Percentiles rank a stretch among this genome's conserved stretches.
These are phyloP conservation scores for Globisporangium solare DNA, from an alignment of 352 stramenopile species.

Conservation along the genomic window DNA sequence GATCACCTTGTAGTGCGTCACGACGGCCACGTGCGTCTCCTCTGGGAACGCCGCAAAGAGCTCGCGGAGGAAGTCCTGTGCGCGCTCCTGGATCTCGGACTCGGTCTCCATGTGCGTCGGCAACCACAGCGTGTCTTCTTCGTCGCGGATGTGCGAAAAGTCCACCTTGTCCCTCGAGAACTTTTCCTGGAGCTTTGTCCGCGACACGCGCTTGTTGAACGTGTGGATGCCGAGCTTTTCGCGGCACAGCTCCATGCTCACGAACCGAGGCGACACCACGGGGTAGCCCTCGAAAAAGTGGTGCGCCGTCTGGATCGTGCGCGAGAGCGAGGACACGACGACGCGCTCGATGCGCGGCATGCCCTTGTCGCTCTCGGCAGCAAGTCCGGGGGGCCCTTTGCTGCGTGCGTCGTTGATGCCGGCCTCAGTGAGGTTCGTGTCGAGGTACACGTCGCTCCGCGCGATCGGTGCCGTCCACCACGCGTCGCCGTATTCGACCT, in stretches of 20 bases:
- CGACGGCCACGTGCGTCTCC: constrained; percentile 41
- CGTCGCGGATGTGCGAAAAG: constrained; percentile 36
- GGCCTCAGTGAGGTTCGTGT: constrained; percentile 50
- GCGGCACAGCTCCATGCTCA: constrained; percentile 50
- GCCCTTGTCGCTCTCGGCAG: constrained; percentile 29
- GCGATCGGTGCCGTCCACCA: constrained; percentile 58
- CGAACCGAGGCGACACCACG: constrained; percentile 31
- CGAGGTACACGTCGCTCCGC: constrained; percentile 44
- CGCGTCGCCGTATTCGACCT: constrained; percentile 38
- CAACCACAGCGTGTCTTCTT: constrained; percentile 46
- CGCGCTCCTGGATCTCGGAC: constrained; percentile 41
- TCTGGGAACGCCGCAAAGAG: constrained; percentile 51
- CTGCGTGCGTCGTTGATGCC: constrained; percentile 38
- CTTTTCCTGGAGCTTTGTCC: constrained; percentile 34
- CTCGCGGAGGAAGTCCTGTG: constrained; percentile 38
- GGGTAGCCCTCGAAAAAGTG: constrained; percentile 42
- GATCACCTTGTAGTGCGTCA: constrained; percentile 66
- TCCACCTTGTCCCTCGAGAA: constrained; percentile 48
- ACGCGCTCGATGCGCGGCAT: constrained; percentile 58
- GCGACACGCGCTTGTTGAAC: constrained; percentile 49
- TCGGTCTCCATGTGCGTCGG: constrained; percentile 50
- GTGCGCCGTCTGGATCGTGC: constrained; percentile 61
- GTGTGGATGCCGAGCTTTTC: constrained; percentile 57
- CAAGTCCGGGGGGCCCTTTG: constrained; percentile 29
- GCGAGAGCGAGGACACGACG: constrained; percentile 54